Evolutionary conservation across 2,329 filamentous ascomycete genomes (phyloP), one percentile per base, ranked within the genome.

Genomic region (Acrocalymma vagum): DNA sequence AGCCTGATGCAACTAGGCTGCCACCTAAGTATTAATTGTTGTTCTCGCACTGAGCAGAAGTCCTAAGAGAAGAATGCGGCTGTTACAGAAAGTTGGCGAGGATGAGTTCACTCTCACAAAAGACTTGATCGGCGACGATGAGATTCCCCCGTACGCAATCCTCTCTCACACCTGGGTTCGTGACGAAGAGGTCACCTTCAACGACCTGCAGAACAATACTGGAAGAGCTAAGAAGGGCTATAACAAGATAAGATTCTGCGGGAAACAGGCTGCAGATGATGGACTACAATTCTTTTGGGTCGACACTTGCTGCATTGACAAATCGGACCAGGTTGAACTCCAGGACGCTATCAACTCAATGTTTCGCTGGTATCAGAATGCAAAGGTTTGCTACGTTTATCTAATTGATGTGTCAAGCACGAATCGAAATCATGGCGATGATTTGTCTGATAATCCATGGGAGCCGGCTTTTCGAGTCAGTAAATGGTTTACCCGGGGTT

Each of bases 221-320:
- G 24, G 20, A 6, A 41, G 25, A 14, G 20, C 30, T 3, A 46
- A 46, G 18, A 10, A 17, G 13, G 43, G 43, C 17, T 42, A 38
- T 18, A 9, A 30, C 9, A 46, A 46, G 26, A 26, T 46, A 4
- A 10, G 16, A 3, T 46, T 46, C 22, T 46, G 43, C 21, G 34
- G 17, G 0, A 14, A 38, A 14, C 43, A 42, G 24, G 43, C 38
- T 14, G 15, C 11, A 23, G 16, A 24, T 13, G 27, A 44, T 29
- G 32, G 22, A 14, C 15, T 43, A n/a, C 13, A 28, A 3, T 27
- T 33, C 13, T 29, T 32, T n/a, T 43, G 40, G 40, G 20, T 43
- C n/a, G 40, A 43, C 25, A 43, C 40, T n/a, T 43, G 40, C 28
- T 43, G 33, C 11, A 43, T 43, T 18, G 35, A 43, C 14, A 43